Evolutionary conservation across 2,329 filamentous ascomycete genomes (phyloP), one percentile per base, ranked within the genome.

Genomic region (Botrytis galanthina): DNA sequence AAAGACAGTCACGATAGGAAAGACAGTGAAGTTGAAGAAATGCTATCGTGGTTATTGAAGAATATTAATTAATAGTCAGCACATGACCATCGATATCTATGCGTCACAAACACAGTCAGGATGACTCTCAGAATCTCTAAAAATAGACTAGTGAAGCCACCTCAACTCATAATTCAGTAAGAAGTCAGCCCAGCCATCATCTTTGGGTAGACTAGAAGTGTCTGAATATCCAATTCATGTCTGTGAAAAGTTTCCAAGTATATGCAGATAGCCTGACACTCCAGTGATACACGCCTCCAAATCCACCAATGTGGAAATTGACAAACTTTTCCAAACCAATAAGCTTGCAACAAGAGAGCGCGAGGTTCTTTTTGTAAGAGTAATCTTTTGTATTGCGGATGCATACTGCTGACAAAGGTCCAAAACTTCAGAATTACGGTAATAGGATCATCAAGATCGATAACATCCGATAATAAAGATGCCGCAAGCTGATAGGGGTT

Each of bases 311-410:
- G 77, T 12, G 62, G 54, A 29, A 81, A 79, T 20, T 81, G 78
- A 22, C 82, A 83, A 22, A 87, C 78, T 74, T 86, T 85, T 16
- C 85, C 84, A 78, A 86, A 88, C 87, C 87, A 91, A 80, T 86
- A 87, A 0, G 85, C 83, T n/a, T 90, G 79, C 51, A 91, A 76
- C 18, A 90, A 78, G 74, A 91, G 77, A 0, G 88, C 88, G 42
- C 84, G 81, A 0, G 85, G 80, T 62, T 91, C 88, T 74, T 87
- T 89, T 0, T 75, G 54, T 63, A 84, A 80, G 0, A 91, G 77
- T n/a, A 89, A 74, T 5, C 48, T 46, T 20, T 83, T 82, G 76
- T 85, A 89, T 0, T 81, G 80, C 0, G 82, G 78, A 29, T 84
- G 82, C 66, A 88, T 82, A 64, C 84, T 81, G 16, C 81, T 81